phyloP scores from a whole-genome alignment of 1,284 basidiomycete species.

The Microbotryum lychnidis-dioicae region DNA sequence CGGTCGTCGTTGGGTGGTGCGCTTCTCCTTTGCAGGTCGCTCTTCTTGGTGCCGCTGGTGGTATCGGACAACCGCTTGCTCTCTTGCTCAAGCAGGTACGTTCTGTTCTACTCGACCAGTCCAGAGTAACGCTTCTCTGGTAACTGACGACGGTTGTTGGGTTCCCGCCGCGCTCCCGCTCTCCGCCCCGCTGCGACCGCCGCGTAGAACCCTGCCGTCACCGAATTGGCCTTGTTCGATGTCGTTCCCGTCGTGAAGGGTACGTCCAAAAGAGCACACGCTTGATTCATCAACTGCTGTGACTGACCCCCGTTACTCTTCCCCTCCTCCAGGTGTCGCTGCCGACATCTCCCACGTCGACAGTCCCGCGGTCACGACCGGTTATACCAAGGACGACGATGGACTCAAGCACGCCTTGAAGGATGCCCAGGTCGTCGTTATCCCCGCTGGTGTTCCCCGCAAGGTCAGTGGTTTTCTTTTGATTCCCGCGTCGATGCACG shows the following conservation, averaged over 20 bases:
- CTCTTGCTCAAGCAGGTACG: slow-evolving; percentile 73
- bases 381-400: slow-evolving; percentile 55
- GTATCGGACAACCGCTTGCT: slow-evolving; percentile 83
- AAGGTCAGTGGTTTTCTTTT: slow-evolving; percentile 46
- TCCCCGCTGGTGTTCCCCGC: slow-evolving; percentile 94
- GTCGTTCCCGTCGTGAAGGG: slow-evolving; percentile 91
- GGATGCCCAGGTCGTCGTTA: slow-evolving; percentile 83
- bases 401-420: slow-evolving; percentile 67
- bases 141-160: too few species aligned
- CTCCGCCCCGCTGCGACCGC: not conserved
- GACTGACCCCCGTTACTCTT: not conserved
- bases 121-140: not conserved
- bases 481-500: not conserved
- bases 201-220: slow-evolving; percentile 30
- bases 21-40: slow-evolving; percentile 11
- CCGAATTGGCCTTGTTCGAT: slow-evolving; percentile 78
- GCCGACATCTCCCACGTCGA: slow-evolving; percentile 55
- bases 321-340: slow-evolving; percentile 31
- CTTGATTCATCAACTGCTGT: not conserved
- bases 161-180: slow-evolving; percentile 33
- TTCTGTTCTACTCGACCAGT: not conserved
- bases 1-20: too few species aligned
- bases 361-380: slow-evolving; percentile 40
- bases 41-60: slow-evolving; percentile 32
- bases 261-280: slow-evolving; percentile 41